A percentile compares a stretch with the other conserved stretches of the same genome.
Conservation (phyloP, 495 filamentous ascomycete species). For the Penicillium fimorum region DNA sequence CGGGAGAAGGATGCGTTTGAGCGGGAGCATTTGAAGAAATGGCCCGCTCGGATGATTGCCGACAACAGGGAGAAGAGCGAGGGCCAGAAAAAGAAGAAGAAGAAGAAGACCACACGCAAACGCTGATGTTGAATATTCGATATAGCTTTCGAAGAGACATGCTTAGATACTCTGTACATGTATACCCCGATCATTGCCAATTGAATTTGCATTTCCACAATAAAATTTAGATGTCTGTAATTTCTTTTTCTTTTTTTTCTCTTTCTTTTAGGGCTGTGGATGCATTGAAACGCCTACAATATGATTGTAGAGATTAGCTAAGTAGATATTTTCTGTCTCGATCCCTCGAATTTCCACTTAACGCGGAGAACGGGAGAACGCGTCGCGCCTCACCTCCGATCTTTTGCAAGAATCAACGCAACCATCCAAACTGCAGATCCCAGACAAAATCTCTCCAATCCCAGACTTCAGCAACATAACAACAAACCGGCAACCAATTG, state of each 20-base stretch:
- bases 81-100: conserved; percentile 52
- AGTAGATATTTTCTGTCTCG: conserved; percentile 1
- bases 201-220: conserved; percentile 12
- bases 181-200: conserved; percentile 17
- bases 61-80: conserved; percentile 39
- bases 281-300: not conserved
- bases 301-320: not conserved
- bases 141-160: conserved; percentile 7
- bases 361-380: conserved; percentile 29
- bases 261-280: not conserved
- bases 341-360: conserved; percentile 27
- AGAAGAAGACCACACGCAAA: conserved; percentile 50
- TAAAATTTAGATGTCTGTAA: not conserved
- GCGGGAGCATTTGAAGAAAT: conserved; percentile 65
- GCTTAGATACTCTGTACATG: conserved; percentile 11
- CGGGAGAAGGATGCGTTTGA: conserved; percentile 82
- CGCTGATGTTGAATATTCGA: conserved; percentile 30
- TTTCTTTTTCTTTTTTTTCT: not conserved
- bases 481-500: not conserved
- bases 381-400: conserved; percentile 33
- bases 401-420: conserved; percentile 7
- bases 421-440: not conserved
- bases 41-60: conserved; percentile 48
- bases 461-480: not conserved
- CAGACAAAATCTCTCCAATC: not conserved